Evolutionary conservation across 2,329 filamentous ascomycete genomes (phyloP).

Genomic region (Phyllosticta citrichinensis): DNA sequence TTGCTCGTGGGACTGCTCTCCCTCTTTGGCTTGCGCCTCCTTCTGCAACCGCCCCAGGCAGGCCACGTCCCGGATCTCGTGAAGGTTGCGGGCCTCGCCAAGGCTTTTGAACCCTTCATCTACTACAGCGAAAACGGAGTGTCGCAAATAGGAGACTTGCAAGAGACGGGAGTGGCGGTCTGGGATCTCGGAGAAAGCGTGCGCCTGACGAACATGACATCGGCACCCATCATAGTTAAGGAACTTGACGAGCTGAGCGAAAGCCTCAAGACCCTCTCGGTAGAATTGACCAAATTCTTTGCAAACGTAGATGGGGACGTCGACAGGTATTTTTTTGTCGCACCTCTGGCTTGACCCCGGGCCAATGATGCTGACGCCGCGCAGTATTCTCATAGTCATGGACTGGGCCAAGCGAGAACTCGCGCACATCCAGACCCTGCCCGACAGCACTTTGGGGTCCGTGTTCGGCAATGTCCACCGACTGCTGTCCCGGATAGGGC

Average conservation of each 20-base stretch:
- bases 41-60: constrained; percentile 58
- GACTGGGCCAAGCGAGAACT: constrained; percentile 89
- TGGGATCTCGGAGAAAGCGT: constrained; percentile 93
- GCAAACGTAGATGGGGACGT: constrained; percentile 89
- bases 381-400: constrained; percentile 82
- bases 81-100: constrained; percentile 80
- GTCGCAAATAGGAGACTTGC: constrained; percentile 74
- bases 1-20: constrained; percentile 53
- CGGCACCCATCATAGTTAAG: constrained; percentile 72
- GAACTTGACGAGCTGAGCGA: constrained; percentile 81
- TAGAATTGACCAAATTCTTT: constrained; percentile 86
- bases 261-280: constrained; percentile 70
- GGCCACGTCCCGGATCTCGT: constrained; percentile 73
- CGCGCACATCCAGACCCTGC: constrained; percentile 52
- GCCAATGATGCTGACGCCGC: constrained; percentile 15
- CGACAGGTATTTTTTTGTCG: constrained; percentile 51
- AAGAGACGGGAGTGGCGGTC: constrained; percentile 84
- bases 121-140: constrained; percentile 89
- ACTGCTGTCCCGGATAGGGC: constrained; percentile 53
- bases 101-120: constrained; percentile 86
- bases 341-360: constrained; percentile 4
- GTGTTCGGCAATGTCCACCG: constrained; percentile 78
- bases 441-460: constrained; percentile 54
- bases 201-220: constrained; percentile 81
- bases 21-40: constrained; percentile 52